Conservation (phyloP, 352 stramenopile species). For the Globisporangium sylvaticum region DNA sequence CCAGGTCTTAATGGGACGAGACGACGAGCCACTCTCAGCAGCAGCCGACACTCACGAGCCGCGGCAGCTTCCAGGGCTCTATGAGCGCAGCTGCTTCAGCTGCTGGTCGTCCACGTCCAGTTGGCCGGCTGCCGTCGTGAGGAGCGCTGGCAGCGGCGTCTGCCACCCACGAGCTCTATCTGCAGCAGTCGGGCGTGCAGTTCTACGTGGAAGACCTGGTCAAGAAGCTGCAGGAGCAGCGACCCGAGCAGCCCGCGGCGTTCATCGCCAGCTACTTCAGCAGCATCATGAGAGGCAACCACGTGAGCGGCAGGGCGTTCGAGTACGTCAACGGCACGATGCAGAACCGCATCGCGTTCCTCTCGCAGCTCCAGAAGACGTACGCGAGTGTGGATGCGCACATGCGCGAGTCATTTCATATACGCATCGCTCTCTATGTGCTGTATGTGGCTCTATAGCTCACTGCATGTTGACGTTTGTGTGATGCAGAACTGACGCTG, state of each 20-base stretch:
- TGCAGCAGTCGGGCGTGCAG: slow-evolving; percentile 49
- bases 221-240: slow-evolving; percentile 44
- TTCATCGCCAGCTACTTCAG: slow-evolving; percentile 51
- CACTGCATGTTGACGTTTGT: not conserved
- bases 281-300: slow-evolving; percentile 26
- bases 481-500: slow-evolving; percentile 34
- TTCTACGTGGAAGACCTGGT: slow-evolving; percentile 58
- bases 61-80: slow-evolving; percentile 3
- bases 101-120: slow-evolving; percentile 7
- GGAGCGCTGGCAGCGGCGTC: slow-evolving; percentile 12
- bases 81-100: not conserved
- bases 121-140: slow-evolving; percentile 21
- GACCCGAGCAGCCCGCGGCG: slow-evolving; percentile 27
- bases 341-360: slow-evolving; percentile 49
- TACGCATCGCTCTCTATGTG: not conserved
- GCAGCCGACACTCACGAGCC: not conserved
- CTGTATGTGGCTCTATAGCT: not conserved
- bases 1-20: not conserved
- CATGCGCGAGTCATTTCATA: slow-evolving; percentile 25
- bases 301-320: slow-evolving; percentile 39
- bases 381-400: slow-evolving; percentile 35
- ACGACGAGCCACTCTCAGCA: not conserved
- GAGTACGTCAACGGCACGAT: slow-evolving; percentile 52
- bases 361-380: slow-evolving; percentile 35
- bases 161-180: slow-evolving; percentile 33